Base-by-base conservation (phyloP, 1,139 yeast genomes). In the Lodderomyces beijingensis region DNA sequence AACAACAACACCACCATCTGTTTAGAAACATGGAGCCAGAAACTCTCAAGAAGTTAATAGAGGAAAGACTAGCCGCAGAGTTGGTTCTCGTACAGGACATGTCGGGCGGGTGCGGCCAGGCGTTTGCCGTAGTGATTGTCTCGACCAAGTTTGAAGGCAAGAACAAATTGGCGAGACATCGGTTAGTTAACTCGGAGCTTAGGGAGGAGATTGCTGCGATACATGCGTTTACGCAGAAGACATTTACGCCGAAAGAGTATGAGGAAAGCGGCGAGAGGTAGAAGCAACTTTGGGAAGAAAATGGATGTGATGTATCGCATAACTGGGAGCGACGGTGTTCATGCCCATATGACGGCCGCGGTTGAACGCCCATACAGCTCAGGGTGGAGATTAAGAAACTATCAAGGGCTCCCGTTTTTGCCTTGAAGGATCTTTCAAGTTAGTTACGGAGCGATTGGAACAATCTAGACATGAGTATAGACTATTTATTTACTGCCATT, bases 191-290 rank as follows among this genome's bases (percentile, higher is more conserved):
- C 57, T 67, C 59, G 25, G 79, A 86, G 1, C 67, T 91, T 40
- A 80, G 79, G 49, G 87, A 81, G 12, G 96, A 89, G 53, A 86
- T 91, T 28, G 81, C 86, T 1, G 62, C 70, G 4, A 88, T 91
- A 28, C 98, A 91, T 59, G 98, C 98, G 0, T 93, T 91, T 55
- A 87, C 96, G 1, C 96, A 91, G 50, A 88, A 86, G 59, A 82
- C 87, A 14, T 79, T 74, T 47, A 82, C 93, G 0, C 72, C 74
- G 2, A 79, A 72, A 18, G 94, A 84, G 53, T 84, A 23, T 14
- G 14, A 23, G 12, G 25, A n/a, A n/a, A n/a, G n/a, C n/a, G n/a
- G n/a, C n/a, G n/a, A n/a, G n/a, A n/a, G n/a, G n/a, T n/a, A n/a
- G n/a, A n/a, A n/a, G n/a, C n/a, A n/a, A n/a, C n/a, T n/a, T n/a